These are phyloP conservation scores for Phoma sp. DNA, from an alignment of 2,329 filamentous ascomycete species.

Conservation along the genomic window DNA sequence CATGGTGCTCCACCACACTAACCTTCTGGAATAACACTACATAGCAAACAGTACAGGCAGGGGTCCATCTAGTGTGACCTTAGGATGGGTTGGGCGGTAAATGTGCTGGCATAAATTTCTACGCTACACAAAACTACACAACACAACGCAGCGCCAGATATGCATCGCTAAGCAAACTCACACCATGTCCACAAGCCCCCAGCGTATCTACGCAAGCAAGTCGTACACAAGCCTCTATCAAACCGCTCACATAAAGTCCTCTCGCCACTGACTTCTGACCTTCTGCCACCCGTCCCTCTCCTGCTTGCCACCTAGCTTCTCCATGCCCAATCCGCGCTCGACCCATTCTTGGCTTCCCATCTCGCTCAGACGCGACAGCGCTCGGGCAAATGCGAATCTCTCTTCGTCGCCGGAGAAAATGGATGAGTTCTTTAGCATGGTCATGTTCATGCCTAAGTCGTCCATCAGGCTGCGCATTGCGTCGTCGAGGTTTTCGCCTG, in stretches of 20 bases:
- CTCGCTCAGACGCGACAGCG: constrained; percentile 81
- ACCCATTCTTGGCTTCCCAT: constrained; percentile 98
- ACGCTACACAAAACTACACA: too few relatives aligned
- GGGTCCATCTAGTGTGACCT: too few relatives aligned
- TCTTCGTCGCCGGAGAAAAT: constrained; percentile 96
- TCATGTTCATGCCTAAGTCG: constrained; percentile 84
- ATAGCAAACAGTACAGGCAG: too few relatives aligned
- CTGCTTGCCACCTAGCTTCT: constrained; percentile 68
- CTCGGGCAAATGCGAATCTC: constrained; percentile 92
- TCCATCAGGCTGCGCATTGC: constrained; percentile 84
- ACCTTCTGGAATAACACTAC: too few relatives aligned
- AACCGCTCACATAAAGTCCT: constrained; percentile 40
- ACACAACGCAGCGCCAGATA: neutral
- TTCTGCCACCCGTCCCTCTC: constrained; percentile 72
- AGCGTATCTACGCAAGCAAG: too few relatives aligned
- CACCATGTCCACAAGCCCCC: neutral
- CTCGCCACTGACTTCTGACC: constrained; percentile 71
- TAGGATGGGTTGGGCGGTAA: too few relatives aligned
- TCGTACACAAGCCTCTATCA: too few relatives aligned
- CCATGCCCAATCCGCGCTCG: constrained; percentile 74
- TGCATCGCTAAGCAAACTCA: constrained; percentile 9
- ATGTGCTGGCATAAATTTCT: too few relatives aligned
- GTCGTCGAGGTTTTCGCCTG: constrained; percentile 64
- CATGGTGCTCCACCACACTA: too few relatives aligned
- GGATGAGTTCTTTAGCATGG: constrained; percentile 81